These are phyloP conservation scores for Lasiodiplodia hormozganensis DNA, from an alignment of 2,329 filamentous ascomycete species.

Conservation along the genomic window DNA sequence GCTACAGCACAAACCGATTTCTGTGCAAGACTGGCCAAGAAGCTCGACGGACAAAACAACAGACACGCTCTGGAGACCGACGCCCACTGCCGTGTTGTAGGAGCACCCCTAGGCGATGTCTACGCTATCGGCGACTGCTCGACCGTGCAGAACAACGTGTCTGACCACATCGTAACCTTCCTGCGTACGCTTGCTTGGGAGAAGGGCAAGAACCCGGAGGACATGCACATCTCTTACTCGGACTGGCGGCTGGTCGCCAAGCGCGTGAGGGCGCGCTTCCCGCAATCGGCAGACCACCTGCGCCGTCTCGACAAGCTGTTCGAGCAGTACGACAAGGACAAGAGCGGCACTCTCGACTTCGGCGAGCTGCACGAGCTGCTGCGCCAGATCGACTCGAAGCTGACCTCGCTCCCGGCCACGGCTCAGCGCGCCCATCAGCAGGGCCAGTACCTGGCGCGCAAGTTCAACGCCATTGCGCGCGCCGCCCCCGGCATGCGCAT, in stretches of 20 bases:
- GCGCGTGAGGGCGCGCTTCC: slow-evolving; percentile 86
- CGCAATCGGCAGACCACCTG: slow-evolving; percentile 86
- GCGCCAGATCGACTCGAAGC: slow-evolving; percentile 89
- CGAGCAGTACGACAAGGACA: slow-evolving; percentile 88
- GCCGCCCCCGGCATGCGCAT: slow-evolving; percentile 75
- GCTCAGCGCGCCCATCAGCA: slow-evolving; percentile 97
- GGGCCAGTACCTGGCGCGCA: slow-evolving; percentile 87
- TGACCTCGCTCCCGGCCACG: slow-evolving; percentile 92
- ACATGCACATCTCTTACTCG: slow-evolving; percentile 81
- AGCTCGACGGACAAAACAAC: slow-evolving; percentile 83
- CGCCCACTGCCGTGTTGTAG: slow-evolving; percentile 86
- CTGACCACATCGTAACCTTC: slow-evolving; percentile 89
- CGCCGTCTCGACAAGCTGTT: slow-evolving; percentile 91
- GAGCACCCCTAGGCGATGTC: slow-evolving; percentile 89
- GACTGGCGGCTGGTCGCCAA: slow-evolving; percentile 89
- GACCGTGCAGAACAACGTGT: slow-evolving; percentile 96
- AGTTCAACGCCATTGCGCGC: slow-evolving; percentile 89
- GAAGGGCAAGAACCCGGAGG: slow-evolving; percentile 86
- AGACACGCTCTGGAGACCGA: slow-evolving; percentile 93
- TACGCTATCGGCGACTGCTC: slow-evolving; percentile 96
- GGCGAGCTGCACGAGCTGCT: slow-evolving; percentile 88
- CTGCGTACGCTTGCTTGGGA: slow-evolving; percentile 90
- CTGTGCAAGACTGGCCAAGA: slow-evolving; percentile 76
- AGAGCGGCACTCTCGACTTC: slow-evolving; percentile 92
- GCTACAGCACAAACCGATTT: slow-evolving; percentile 74